Conservation (phyloP, 441 rosid genomes). For the Hypseocharis bilobata region DNA sequence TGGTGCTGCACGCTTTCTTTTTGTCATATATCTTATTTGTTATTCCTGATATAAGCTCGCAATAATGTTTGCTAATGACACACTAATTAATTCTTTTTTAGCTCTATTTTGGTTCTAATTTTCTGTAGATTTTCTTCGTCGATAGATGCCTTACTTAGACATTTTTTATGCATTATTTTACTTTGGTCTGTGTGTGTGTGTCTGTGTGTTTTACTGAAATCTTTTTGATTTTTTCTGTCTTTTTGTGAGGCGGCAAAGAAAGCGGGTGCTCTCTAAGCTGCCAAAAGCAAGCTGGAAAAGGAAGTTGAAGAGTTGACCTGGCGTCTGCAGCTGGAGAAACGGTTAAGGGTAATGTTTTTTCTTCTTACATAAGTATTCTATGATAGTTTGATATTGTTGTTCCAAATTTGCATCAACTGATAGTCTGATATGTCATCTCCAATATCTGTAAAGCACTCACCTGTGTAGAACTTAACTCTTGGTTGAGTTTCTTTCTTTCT, state of each 20-base stretch:
- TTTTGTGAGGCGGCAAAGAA: conserved; percentile 75
- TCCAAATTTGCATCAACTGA: not conserved
- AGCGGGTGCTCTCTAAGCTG: conserved; percentile 90
- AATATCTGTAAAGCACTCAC: too few relatives aligned
- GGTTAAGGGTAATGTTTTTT: conserved; percentile 45
- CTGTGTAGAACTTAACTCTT: too few relatives aligned
- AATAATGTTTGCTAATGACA: not conserved
- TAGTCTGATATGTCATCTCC: too few relatives aligned
- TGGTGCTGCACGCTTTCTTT: conserved; percentile 39
- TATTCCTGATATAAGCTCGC: not conserved
- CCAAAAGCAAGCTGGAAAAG: conserved; percentile 74
- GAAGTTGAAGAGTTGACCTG: conserved; percentile 81
- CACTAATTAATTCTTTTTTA: not conserved
- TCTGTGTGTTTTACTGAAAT: too few relatives aligned
- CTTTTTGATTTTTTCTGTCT: conserved; percentile 18
- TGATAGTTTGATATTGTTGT: not conserved
- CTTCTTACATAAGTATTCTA: not conserved
- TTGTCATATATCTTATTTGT: conserved; percentile 7
- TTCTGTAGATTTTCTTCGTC: not conserved
- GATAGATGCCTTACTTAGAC: not conserved
- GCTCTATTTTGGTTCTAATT: not conserved
- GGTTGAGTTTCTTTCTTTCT: too few relatives aligned
- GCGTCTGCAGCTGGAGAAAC: conserved; percentile 66
- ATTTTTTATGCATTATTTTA: not conserved
- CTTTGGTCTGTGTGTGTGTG: not conserved